Evolutionary conservation across 2,329 filamentous ascomycete species (phyloP).

Genomic region (Calonectria fujianensis): DNA sequence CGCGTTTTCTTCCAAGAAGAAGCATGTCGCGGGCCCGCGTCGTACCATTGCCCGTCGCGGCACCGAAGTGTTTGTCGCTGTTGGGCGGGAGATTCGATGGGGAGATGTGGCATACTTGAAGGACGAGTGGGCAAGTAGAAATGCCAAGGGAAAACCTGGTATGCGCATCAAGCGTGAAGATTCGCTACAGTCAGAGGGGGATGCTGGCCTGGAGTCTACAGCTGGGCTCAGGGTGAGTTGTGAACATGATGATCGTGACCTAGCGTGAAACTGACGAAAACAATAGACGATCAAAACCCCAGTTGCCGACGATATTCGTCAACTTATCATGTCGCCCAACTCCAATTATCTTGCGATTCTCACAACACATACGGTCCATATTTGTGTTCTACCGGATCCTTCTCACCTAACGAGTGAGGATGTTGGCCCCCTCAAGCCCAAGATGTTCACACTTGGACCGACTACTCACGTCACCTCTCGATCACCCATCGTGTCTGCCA

Average conservation of each 20-base stretch:
- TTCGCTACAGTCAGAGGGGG: slow-evolving; percentile 61
- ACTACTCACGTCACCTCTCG: slow-evolving; percentile 93
- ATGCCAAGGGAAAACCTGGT: slow-evolving; percentile 56
- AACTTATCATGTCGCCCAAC: slow-evolving; percentile 89
- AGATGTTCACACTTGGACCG: slow-evolving; percentile 93
- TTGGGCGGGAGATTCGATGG: slow-evolving; percentile 94
- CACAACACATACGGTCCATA: slow-evolving; percentile 90
- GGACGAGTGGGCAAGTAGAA: slow-evolving; percentile 67
- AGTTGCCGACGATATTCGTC: slow-evolving; percentile 87
- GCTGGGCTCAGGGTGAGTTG: slow-evolving; percentile 60
- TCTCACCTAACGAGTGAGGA: slow-evolving; percentile 84
- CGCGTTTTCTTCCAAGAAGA: slow-evolving; percentile 66
- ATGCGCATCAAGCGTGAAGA: slow-evolving; percentile 70
- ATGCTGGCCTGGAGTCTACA: slow-evolving; percentile 54
- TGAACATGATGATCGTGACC: background rate
- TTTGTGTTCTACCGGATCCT: slow-evolving; percentile 88
- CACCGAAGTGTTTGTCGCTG: slow-evolving; percentile 91
- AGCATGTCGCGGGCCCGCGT: slow-evolving; percentile 68
- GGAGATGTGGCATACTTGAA: slow-evolving; percentile 88
- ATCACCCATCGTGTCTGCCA: slow-evolving; percentile 83
- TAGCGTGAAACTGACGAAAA: slow-evolving; percentile 17
- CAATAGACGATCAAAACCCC: slow-evolving; percentile 83
- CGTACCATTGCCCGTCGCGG: slow-evolving; percentile 86
- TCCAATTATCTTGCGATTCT: slow-evolving; percentile 89
- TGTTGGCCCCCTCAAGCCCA: slow-evolving; percentile 82